phyloP scores from a whole-genome alignment of 306 rosid genomes.

The Vachellia collinsii region DNA sequence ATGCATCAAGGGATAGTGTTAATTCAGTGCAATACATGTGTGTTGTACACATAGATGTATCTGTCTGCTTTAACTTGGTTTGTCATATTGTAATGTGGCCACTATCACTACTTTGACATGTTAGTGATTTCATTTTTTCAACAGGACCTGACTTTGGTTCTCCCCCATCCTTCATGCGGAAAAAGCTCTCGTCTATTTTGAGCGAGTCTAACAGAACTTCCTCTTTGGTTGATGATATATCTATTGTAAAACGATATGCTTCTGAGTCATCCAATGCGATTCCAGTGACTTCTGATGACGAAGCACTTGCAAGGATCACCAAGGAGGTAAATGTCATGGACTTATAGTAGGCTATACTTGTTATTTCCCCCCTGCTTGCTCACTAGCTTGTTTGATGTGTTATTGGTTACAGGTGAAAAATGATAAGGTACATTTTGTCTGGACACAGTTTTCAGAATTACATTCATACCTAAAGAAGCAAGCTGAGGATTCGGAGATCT shows the following conservation, averaged over 20 bases:
- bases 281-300: constrained; percentile 87
- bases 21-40: not conserved
- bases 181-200: constrained; percentile 73
- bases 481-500: constrained; percentile 70
- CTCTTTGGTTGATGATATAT: constrained; percentile 79
- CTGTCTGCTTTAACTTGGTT: constrained; percentile 18
- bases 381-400: constrained; percentile 25
- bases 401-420: constrained; percentile 72
- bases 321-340: constrained; percentile 65
- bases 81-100: constrained; percentile 21
- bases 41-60: not conserved
- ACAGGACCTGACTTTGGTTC: constrained; percentile 94
- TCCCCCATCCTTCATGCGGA: constrained; percentile 71
- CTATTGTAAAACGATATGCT: constrained; percentile 77
- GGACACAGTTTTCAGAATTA: constrained; percentile 93
- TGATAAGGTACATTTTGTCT: constrained; percentile 81
- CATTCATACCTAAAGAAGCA: constrained; percentile 72
- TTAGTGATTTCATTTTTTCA: constrained; percentile 36
- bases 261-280: constrained; percentile 77
- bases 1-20: not conserved
- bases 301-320: constrained; percentile 72
- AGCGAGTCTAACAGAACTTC: constrained; percentile 74
- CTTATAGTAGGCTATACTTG: constrained; percentile 13
- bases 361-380: constrained; percentile 6
- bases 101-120: constrained; percentile 32